Percentiles rank a stretch among this genome's conserved stretches.
These are phyloP conservation scores for Penicillium egyptiacum DNA, from an alignment of 495 filamentous ascomycete genomes.

Conservation along the genomic window DNA sequence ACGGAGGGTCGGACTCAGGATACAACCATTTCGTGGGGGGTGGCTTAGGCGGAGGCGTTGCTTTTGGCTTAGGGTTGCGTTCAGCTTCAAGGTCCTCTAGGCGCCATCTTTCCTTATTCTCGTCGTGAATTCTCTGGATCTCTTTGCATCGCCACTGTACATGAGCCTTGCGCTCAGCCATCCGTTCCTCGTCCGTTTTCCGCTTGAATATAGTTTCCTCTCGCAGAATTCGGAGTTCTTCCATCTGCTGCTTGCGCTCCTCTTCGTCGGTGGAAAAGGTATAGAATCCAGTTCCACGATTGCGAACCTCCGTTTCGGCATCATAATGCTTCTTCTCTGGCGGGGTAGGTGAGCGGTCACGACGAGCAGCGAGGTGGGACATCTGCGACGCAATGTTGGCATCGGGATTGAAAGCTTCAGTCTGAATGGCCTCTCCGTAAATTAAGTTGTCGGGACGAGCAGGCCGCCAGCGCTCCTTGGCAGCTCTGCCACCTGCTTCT, in stretches of 20 bases:
- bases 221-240: constrained; percentile 63
- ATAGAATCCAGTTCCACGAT: constrained; percentile 89
- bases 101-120: background rate
- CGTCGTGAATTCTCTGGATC: constrained; percentile 45
- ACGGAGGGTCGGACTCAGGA: background rate
- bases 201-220: constrained; percentile 64
- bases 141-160: constrained; percentile 56
- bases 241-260: constrained; percentile 71
- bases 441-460: constrained; percentile 69
- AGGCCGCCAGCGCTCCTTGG: constrained; percentile 57
- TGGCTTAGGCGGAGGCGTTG: background rate
- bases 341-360: constrained; percentile 74
- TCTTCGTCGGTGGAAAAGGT: constrained; percentile 72
- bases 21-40: background rate
- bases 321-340: constrained; percentile 82
- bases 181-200: constrained; percentile 48
- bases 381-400: constrained; percentile 59
- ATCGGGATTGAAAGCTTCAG: constrained; percentile 73
- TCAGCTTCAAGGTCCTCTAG: background rate
- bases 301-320: constrained; percentile 74
- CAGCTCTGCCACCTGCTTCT: constrained; percentile 34
- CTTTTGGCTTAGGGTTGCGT: background rate
- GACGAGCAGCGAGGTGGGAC: constrained; percentile 67
- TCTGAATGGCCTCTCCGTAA: constrained; percentile 78
- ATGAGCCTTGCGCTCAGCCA: constrained; percentile 48